Evolutionary conservation across 1,139 yeast species (phyloP).

Genomic region (Protomyces arabidopsidicola): DNA sequence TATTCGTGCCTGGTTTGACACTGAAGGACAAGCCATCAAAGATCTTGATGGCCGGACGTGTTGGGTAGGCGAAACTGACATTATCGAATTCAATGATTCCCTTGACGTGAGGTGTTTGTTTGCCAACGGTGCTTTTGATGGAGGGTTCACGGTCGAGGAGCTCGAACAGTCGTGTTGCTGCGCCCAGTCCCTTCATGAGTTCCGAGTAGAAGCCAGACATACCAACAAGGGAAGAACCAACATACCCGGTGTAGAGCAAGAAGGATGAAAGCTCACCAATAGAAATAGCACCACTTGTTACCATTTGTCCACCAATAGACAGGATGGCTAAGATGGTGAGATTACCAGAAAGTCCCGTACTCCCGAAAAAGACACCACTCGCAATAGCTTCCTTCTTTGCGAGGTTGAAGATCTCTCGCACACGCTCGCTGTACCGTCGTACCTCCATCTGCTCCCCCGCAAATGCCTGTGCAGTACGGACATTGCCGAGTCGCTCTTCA

Average conservation of each 20-base stretch:
- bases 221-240: constrained; percentile 87
- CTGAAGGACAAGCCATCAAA: constrained; percentile 61
- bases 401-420: constrained; percentile 65
- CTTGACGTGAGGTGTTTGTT: constrained; percentile 37
- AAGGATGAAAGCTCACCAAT: constrained; percentile 89
- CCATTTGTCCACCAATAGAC: constrained; percentile 75
- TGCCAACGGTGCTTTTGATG: constrained; percentile 62
- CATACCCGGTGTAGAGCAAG: constrained; percentile 88
- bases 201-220: constrained; percentile 87
- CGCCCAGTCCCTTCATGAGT: constrained; percentile 94
- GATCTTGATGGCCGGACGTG: constrained; percentile 68
- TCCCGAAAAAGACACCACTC: constrained; percentile 58
- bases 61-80: constrained; percentile 76
- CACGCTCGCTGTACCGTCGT: constrained; percentile 59
- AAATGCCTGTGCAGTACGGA: constrained; percentile 79
- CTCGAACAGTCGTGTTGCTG: constrained; percentile 88
- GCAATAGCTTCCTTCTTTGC: constrained; percentile 71
- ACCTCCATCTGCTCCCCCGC: constrained; percentile 71
- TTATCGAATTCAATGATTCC: constrained; percentile 59
- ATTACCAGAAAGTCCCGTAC: constrained; percentile 78
- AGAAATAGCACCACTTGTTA: constrained; percentile 63
- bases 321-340: constrained; percentile 69
- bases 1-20: constrained; percentile 77
- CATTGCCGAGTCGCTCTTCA: constrained; percentile 83
- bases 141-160: constrained; percentile 68